phyloP scores from a whole-genome alignment of 768 basidiomycete species.

The Asterophora lycoperdoides region DNA sequence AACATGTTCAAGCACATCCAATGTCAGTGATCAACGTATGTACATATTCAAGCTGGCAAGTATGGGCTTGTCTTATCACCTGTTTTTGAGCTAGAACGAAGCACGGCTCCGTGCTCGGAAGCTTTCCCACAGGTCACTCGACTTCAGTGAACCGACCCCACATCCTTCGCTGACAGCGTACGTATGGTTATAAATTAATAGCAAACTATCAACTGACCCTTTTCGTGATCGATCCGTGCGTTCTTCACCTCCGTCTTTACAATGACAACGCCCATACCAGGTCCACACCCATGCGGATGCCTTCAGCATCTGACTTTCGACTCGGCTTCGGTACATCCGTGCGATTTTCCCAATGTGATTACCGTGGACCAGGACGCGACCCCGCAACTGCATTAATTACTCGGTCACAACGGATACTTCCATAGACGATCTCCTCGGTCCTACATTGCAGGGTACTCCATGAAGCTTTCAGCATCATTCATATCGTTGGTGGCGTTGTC shows the following conservation, averaged over 20 bases:
- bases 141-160: too few species aligned
- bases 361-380: not conserved
- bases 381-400: constrained; percentile 3
- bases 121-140: too few species aligned
- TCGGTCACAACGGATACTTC: too few species aligned
- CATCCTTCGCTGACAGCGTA: too few species aligned
- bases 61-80: too few species aligned
- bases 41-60: too few species aligned
- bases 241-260: not conserved
- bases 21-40: too few species aligned
- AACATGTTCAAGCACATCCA: too few species aligned
- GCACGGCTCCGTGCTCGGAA: too few species aligned
- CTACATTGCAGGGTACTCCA: not conserved
- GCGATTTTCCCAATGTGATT: not conserved
- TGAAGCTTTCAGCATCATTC: constrained; percentile 9
- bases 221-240: not conserved
- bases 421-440: not conserved
- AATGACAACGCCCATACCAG: not conserved
- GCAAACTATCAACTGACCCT: constrained; percentile 11
- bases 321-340: not conserved
- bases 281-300: constrained; percentile 4
- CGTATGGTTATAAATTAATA: too few species aligned
- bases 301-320: constrained; percentile 7
- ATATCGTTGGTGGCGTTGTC: constrained; percentile 1
- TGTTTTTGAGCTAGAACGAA: too few species aligned